Evolutionary conservation across 768 basidiomycete genomes (phyloP).

Genomic region (Termitomyces bulborhizus): DNA sequence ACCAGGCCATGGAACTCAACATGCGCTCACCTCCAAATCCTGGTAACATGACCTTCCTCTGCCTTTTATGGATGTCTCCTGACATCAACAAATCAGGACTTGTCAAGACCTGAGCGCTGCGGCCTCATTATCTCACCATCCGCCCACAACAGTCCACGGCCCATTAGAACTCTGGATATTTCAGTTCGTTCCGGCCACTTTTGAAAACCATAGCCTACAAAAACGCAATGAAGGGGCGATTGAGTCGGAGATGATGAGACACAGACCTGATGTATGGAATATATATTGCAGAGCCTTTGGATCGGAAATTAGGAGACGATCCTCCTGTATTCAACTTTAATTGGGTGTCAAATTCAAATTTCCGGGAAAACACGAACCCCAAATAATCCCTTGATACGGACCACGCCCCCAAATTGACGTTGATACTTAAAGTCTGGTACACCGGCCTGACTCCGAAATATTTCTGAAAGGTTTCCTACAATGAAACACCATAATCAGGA

Average conservation of each 20-base stretch:
- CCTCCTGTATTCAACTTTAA: constrained; percentile 29
- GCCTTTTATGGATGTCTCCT: constrained; percentile 46
- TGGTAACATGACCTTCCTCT: constrained; percentile 48
- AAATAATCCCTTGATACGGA: constrained; percentile 44
- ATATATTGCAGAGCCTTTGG: constrained; percentile 56
- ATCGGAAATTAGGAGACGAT: constrained; percentile 47
- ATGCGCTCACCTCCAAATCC: constrained; percentile 40
- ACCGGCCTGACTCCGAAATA: constrained; percentile 46
- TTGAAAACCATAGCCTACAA: constrained; percentile 43
- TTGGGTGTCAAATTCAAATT: neutral
- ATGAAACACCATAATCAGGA: neutral
- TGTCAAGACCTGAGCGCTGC: neutral
- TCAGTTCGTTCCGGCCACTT: constrained; percentile 47
- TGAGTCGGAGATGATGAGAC: neutral
- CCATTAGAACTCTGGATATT: constrained; percentile 43
- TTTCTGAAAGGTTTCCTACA: constrained; percentile 42
- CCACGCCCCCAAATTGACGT: constrained; percentile 40
- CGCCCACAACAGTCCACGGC: constrained; percentile 48
- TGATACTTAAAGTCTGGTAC: constrained; percentile 50
- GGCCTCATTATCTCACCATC: constrained; percentile 29
- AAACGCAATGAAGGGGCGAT: neutral
- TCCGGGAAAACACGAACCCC: constrained; percentile 26
- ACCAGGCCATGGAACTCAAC: neutral
- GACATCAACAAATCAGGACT: neutral
- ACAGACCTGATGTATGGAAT: constrained; percentile 42